phyloP scores from a whole-genome alignment of 2,329 filamentous ascomycete species.

The Aspergillus neoniger region DNA sequence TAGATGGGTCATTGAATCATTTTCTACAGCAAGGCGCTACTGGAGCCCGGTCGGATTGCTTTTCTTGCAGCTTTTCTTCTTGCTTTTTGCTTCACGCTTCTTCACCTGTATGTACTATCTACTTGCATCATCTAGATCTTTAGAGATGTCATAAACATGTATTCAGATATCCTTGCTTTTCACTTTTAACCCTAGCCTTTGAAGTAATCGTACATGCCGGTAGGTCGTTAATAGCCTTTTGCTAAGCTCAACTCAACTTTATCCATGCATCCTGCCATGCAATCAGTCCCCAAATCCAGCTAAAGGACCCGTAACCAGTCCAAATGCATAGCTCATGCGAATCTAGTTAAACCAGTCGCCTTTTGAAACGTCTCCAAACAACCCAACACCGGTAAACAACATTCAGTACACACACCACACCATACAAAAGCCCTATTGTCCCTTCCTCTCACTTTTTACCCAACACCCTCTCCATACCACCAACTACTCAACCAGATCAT shows the following conservation, averaged over 20 bases:
- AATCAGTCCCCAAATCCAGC: too few relatives aligned
- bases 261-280: too few relatives aligned
- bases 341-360: too few relatives aligned
- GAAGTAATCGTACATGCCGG: background rate
- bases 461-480: background rate
- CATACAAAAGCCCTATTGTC: too few relatives aligned
- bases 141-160: background rate
- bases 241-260: too few relatives aligned
- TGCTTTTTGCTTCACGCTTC: background rate
- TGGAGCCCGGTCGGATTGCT: conserved; percentile 25
- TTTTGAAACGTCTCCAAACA: too few relatives aligned
- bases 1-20: conserved; percentile 17
- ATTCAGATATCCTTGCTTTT: background rate
- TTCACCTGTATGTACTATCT: background rate
- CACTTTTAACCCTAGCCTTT: background rate
- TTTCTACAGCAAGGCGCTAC: conserved; percentile 33
- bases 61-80: background rate
- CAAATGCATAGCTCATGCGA: too few relatives aligned
- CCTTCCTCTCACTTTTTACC: too few relatives aligned
- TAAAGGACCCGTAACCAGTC: too few relatives aligned
- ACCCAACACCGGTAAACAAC: too few relatives aligned
- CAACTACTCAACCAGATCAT: conserved; percentile 1
- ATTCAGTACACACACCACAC: too few relatives aligned
- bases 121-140: background rate
- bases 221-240: background rate